Base-by-base conservation (phyloP, 257 asterid species). In the Solanum bulbocastanum region DNA sequence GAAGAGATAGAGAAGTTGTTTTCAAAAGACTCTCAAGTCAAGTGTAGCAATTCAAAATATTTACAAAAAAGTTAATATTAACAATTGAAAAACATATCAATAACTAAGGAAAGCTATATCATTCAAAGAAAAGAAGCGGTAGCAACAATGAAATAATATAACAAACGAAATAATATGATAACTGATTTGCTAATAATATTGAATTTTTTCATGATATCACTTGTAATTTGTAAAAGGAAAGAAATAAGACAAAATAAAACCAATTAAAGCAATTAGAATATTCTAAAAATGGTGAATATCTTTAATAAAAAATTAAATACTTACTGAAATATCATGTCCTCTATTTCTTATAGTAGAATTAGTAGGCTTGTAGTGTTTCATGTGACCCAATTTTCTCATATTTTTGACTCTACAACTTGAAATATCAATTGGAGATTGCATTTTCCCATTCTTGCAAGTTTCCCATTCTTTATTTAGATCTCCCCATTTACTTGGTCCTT, bases 401-500 rank as follows among this genome's bases (percentile, higher is more conserved):
- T 91, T 75, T 44, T n/a, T 22, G 0, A 93, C 95, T 87, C 94
- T 93, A 40, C 71, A 92, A 81, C 75, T 74, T 3, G 94, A 87
- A 92, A 95, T 72, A 82, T 94, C 96, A 25, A 94, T 91, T 1
- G 98, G 98, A 49, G 98, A 95, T 87, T 95, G 97, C 91, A 88
- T 79, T 3, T 82, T 87, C 14, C 98, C 98, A 33, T 72, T 84
- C 23, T 69, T 88, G 88, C 98, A 95, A 20, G 95, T 94, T 7
- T 68, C 90, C 98, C 98, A 95, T 86, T 94, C 98, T 83, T 84
- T 87, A 90, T 90, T 91, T 18, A 95, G 56, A 58, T 88, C 69
- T 46, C 98, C 98, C 97, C 98, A 95, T 66, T 86, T 88, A 69
- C 49, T 79, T 16, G 98, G 98, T 72, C 98, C 98, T 91, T 87